Conservation (phyloP, 306 rosid species). For the Cicer cuneatum region DNA sequence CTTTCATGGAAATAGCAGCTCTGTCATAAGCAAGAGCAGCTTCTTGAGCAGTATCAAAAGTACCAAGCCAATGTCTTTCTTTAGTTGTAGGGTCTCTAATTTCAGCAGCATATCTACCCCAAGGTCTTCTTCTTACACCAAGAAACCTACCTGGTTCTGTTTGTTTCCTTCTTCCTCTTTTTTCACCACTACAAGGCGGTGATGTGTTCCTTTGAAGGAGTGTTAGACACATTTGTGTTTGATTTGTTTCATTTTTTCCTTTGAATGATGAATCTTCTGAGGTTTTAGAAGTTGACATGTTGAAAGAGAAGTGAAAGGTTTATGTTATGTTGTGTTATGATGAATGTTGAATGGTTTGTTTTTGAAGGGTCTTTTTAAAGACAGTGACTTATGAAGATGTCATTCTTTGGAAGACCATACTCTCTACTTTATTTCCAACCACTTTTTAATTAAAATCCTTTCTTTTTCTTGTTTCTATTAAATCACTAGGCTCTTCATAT, state of each 20-base stretch:
- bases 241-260: constrained; percentile 48
- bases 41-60: constrained; percentile 98
- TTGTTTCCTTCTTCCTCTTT: constrained; percentile 86
- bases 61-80: constrained; percentile 99
- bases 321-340: constrained; percentile 36
- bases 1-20: constrained; percentile 98
- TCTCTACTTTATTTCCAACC: constrained; percentile 48
- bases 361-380: constrained; percentile 61
- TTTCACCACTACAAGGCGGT: constrained; percentile 57
- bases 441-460: constrained; percentile 48
- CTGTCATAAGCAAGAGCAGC: constrained; percentile 99
- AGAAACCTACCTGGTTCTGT: constrained; percentile 93
- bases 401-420: constrained; percentile 65
- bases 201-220: constrained; percentile 72
- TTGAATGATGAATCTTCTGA: constrained; percentile 62
- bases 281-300: constrained; percentile 81
- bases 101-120: constrained; percentile 99
- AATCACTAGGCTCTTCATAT: constrained; percentile 49
- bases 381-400: constrained; percentile 56
- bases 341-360: constrained; percentile 41
- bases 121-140: constrained; percentile 90
- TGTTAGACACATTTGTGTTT: constrained; percentile 64
- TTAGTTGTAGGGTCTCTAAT: constrained; percentile 96
- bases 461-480: constrained; percentile 59
- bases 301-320: constrained; percentile 6